Evolutionary conservation across 306 rosid genomes (phyloP).

Genomic region (Hippophae tibetana): DNA sequence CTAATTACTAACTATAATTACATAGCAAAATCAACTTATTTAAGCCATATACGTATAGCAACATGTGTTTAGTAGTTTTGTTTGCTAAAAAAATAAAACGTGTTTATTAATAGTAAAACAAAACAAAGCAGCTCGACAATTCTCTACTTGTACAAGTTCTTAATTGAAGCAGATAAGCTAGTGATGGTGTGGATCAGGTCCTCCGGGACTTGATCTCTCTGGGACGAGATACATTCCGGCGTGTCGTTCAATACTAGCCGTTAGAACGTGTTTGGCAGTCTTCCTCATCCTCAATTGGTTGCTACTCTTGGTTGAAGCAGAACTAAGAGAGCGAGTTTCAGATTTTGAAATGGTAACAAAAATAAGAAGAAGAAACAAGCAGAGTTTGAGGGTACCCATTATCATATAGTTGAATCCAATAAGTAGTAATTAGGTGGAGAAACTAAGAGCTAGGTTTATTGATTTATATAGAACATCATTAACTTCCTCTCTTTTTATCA

Average conservation of each 20-base stretch:
- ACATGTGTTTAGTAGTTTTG: too few relatives aligned
- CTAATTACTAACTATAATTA: too few relatives aligned
- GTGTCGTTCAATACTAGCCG: conserved; percentile 17
- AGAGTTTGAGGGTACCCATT: conserved; percentile 2
- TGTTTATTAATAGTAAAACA: too few relatives aligned
- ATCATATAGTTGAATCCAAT: neutral
- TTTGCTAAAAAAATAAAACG: too few relatives aligned
- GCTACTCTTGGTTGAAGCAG: neutral
- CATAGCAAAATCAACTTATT: too few relatives aligned
- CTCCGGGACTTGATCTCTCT: conserved; percentile 28
- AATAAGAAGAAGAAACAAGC: neutral
- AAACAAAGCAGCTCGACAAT: neutral
- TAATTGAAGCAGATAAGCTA: neutral
- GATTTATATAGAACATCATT: neutral
- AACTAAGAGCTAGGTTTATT: neutral
- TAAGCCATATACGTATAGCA: too few relatives aligned
- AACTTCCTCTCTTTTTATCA: too few relatives aligned
- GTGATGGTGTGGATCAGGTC: conserved; percentile 36
- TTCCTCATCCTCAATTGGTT: neutral
- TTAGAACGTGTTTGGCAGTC: conserved; percentile 19
- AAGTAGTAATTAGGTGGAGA: neutral
- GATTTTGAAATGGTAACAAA: conserved; percentile 12
- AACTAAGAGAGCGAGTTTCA: conserved; percentile 7
- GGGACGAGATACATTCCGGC: conserved; percentile 2
- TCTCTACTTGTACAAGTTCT: neutral